These are phyloP conservation scores for Talaromyces islandicus DNA, from an alignment of 2,329 filamentous ascomycete species.

Conservation along the genomic window DNA sequence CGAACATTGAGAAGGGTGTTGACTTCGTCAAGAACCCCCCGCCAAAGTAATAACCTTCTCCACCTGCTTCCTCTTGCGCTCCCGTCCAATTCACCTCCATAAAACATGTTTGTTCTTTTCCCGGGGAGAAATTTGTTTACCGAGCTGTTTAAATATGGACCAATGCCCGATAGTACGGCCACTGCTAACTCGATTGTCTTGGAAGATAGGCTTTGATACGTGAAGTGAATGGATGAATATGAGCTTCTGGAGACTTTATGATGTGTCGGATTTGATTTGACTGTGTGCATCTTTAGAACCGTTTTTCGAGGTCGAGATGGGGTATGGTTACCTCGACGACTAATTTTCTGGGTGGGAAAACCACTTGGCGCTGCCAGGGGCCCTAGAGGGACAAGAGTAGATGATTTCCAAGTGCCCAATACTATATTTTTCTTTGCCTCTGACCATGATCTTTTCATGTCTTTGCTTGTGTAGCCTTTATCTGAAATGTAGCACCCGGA, in stretches of 20 bases:
- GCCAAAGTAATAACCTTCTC: conserved; percentile 66
- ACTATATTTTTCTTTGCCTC: not conserved
- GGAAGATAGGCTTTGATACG: conserved; percentile 42
- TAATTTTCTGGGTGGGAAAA: not conserved
- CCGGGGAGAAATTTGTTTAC: conserved; percentile 4
- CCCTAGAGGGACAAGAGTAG: not conserved
- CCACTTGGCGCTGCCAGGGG: not conserved
- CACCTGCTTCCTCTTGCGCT: conserved; percentile 14
- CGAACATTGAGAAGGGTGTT: conserved; percentile 92
- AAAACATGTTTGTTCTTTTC: conserved; percentile 12
- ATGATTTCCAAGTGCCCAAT: not conserved
- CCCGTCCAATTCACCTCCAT: conserved; percentile 17
- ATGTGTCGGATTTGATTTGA: conserved; percentile 1
- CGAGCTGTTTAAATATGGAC: conserved; percentile 6
- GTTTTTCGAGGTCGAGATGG: not conserved
- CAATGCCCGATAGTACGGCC: conserved; percentile 9
- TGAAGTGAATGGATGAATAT: conserved; percentile 11
- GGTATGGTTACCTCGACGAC: conserved; percentile 2
- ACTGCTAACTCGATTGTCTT: conserved; percentile 26
- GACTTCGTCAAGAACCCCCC: conserved; percentile 82
- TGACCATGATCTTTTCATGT: conserved; percentile 36
- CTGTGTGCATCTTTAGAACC: conserved; percentile 7
- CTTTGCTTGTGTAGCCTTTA: conserved; percentile 72
- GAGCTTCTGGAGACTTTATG: conserved; percentile 2
- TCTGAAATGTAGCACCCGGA: conserved; percentile 88